phyloP scores from a whole-genome alignment of 371 early-diverging fungal genomes.

The Mortierella sp. region DNA sequence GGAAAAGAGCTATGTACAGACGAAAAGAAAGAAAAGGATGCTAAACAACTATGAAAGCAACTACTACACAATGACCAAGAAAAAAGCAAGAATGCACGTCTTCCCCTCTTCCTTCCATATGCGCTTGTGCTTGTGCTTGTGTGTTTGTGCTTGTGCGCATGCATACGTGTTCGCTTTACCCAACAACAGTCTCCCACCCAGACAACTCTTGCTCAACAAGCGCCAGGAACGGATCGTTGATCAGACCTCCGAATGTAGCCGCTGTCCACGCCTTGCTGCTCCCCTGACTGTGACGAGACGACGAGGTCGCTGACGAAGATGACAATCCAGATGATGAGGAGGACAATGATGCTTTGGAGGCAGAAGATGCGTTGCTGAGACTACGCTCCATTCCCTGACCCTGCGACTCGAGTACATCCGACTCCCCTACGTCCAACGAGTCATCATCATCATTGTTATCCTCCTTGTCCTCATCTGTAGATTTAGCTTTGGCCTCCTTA shows the following conservation, averaged over 20 bases:
- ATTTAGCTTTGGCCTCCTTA: no score
- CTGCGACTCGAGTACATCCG: neutral
- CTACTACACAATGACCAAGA: neutral
- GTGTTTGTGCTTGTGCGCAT: neutral
- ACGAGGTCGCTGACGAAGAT: neutral
- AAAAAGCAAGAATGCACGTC: neutral
- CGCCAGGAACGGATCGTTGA: constrained; percentile 51
- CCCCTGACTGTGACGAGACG: neutral
- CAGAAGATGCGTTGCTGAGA: constrained; percentile 14
- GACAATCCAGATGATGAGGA: neutral
- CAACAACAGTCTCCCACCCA: constrained; percentile 41
- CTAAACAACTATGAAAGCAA: no score
- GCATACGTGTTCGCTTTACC: neutral
- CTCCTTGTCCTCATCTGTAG: neutral
- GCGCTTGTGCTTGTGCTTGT: neutral
- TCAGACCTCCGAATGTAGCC: constrained; percentile 21
- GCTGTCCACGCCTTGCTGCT: constrained; percentile 20
- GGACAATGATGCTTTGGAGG: neutral
- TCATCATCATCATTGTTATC: no score
- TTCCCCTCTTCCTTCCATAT: neutral
- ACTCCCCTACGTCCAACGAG: neutral
- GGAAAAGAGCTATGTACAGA: neutral
- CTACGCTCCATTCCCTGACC: constrained; percentile 20
- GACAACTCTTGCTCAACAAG: constrained; percentile 50
- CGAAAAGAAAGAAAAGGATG: neutral